phyloP scores from a whole-genome alignment of 2,329 filamentous ascomycete genomes.

The Paraphoma chrysanthemicola region DNA sequence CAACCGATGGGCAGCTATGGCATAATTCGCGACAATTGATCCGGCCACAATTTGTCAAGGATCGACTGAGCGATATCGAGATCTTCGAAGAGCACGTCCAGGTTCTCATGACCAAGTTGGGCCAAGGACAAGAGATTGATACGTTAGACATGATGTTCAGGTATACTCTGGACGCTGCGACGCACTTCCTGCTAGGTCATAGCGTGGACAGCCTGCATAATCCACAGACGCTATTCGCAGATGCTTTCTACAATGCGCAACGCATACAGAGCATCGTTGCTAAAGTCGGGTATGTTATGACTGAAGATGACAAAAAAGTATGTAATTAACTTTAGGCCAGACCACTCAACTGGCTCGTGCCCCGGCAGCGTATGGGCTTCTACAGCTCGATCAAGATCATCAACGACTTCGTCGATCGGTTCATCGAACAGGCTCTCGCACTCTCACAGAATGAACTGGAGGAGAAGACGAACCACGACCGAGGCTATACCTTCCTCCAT shows the following conservation, averaged over 20 bases:
- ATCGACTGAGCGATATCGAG: constrained; percentile 81
- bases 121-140: constrained; percentile 64
- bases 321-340: constrained; percentile 43
- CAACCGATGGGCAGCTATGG: constrained; percentile 81
- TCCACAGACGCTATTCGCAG: constrained; percentile 73
- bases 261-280: constrained; percentile 72
- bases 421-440: constrained; percentile 75
- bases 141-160: constrained; percentile 81
- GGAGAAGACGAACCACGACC: constrained; percentile 73
- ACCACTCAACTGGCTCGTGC: constrained; percentile 68
- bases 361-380: constrained; percentile 67
- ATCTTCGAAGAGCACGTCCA: constrained; percentile 82
- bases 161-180: constrained; percentile 79
- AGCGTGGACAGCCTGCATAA: constrained; percentile 69
- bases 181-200: constrained; percentile 83
- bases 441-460: constrained; percentile 76
- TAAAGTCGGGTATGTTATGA: constrained; percentile 61
- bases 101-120: constrained; percentile 72
- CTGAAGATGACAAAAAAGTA: background rate
- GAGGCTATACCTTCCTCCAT: constrained; percentile 84
- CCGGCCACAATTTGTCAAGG: constrained; percentile 84
- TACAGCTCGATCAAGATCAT: constrained; percentile 70
- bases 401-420: constrained; percentile 77
- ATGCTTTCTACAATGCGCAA: constrained; percentile 82
- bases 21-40: constrained; percentile 81